Conservation (phyloP, 345 rosid genomes). For the Carallia pectinifolia region DNA sequence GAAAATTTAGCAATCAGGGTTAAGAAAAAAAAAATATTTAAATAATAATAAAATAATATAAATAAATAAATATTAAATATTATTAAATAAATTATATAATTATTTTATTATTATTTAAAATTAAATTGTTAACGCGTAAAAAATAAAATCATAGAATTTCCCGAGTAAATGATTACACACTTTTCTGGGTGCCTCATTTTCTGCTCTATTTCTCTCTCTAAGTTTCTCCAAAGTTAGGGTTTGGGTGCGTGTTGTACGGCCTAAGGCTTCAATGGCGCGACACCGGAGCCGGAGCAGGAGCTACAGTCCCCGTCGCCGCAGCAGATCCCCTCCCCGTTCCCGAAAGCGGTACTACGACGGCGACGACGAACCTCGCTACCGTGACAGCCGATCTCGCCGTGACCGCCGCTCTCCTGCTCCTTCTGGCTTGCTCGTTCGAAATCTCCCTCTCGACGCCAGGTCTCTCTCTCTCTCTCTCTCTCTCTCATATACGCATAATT, state of each 20-base stretch:
- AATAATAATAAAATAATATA: too few relatives aligned
- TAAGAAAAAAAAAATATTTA: too few relatives aligned
- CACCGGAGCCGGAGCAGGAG: slow-evolving; percentile 75
- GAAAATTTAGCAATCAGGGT: too few relatives aligned
- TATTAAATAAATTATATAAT: too few relatives aligned
- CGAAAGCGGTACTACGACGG: slow-evolving; percentile 55
- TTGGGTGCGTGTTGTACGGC: not conserved
- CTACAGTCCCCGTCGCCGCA: slow-evolving; percentile 78
- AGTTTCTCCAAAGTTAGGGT: not conserved
- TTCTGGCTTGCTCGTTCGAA: slow-evolving; percentile 89
- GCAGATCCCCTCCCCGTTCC: slow-evolving; percentile 55
- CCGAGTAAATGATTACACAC: too few relatives aligned
- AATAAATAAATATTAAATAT: too few relatives aligned
- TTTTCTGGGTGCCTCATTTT: too few relatives aligned
- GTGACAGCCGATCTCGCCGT: slow-evolving; percentile 50
- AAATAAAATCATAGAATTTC: too few relatives aligned
- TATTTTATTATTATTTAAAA: too few relatives aligned
- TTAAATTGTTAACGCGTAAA: too few relatives aligned
- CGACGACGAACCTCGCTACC: slow-evolving; percentile 48
- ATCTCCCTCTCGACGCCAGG: slow-evolving; percentile 94
- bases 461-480: slow-evolving; percentile 15
- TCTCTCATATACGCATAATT: too few relatives aligned
- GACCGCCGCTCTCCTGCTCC: slow-evolving; percentile 83
- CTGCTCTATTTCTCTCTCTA: slow-evolving; percentile 9
- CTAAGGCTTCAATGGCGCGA: slow-evolving; percentile 49